Evolutionary conservation across 768 basidiomycete genomes (phyloP).

Genomic region (Leccinellum albellum): DNA sequence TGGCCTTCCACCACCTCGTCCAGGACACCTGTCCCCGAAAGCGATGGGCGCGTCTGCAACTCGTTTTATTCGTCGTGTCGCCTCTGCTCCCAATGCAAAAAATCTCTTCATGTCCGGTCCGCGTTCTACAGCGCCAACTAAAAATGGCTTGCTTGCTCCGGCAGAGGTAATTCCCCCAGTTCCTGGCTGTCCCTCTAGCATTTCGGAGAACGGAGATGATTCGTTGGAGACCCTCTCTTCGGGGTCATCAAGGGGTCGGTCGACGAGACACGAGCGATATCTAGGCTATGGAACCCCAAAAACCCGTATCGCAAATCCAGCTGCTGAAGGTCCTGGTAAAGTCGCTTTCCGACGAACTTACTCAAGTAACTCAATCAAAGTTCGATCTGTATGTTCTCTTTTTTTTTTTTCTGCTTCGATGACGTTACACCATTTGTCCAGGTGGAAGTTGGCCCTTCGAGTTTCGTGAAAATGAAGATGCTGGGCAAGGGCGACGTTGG

Average conservation of each 20-base stretch:
- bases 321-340: slow-evolving; percentile 50
- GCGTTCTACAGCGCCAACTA: slow-evolving; percentile 57
- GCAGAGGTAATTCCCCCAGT: slow-evolving; percentile 56
- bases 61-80: slow-evolving; percentile 91
- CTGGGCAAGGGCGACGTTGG: slow-evolving; percentile 99
- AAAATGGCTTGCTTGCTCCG: slow-evolving; percentile 77
- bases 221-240: slow-evolving; percentile 80
- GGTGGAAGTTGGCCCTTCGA: slow-evolving; percentile 92
- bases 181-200: slow-evolving; percentile 44
- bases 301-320: slow-evolving; percentile 45
- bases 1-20: slow-evolving; percentile 33
- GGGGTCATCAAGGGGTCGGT: slow-evolving; percentile 60
- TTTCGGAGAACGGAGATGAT: slow-evolving; percentile 58
- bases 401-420: neutral
- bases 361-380: slow-evolving; percentile 96
- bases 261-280: slow-evolving; percentile 40
- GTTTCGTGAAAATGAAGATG: slow-evolving; percentile 95
- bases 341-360: slow-evolving; percentile 89
- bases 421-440: slow-evolving; percentile 28
- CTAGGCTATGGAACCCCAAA: slow-evolving; percentile 29
- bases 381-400: slow-evolving; percentile 61
- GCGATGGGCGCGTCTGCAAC: slow-evolving; percentile 71
- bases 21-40: slow-evolving; percentile 61
- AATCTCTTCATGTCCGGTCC: slow-evolving; percentile 70
- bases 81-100: slow-evolving; percentile 95